Base-by-base conservation (phyloP, 2,329 filamentous ascomycete genomes). In the Colletotrichum eleusines region DNA sequence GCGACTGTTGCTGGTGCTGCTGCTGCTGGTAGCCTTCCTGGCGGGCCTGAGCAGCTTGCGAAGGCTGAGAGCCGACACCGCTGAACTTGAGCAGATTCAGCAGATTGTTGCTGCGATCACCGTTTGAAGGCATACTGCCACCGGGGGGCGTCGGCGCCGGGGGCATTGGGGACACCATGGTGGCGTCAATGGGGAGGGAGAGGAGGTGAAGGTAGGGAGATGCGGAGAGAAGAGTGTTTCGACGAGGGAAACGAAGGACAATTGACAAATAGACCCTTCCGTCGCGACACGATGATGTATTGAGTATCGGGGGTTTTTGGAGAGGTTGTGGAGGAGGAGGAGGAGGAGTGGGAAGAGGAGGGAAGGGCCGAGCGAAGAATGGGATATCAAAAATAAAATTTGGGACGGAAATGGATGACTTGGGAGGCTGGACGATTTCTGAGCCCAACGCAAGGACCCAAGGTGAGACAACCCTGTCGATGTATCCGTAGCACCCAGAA, bases 71-170 rank as follows among this genome's bases (percentile, higher is more conserved):
- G 65, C 77, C 74, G 59, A 80, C 80, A 55, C 83, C 81, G 73
- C 85, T 88, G 75, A 89, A 90, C 82, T 90, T 90, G 78, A 91
- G 84, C 66, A 90, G 82, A 74, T 88, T 90, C 76, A 91, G 81
- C 75, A 91, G 77, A 74, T 86, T 88, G 67, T 85, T 82, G 51
- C 86, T 88, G 75, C 87, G 86, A 63, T 87, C 85, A 50, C 78
- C 77, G 66, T 79, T 80, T 60, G 80, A 79, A 5, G 78, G 78
- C 78, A 80, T 77, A 46, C 61, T 72, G 75, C 79, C 78, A 74
- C 78, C 78, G 62, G 83, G 83, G 72, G 83, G 83, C 76, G 84
- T 86, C 69, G 85, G 86, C 69, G 87, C 87, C 72, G 86, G 83
- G 63, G 85, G 85, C 74, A 88, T 80, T 75, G 70, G 70, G 48